A percentile compares a stretch with the other conserved stretches of the same genome.
Conservation (phyloP, 2,329 filamentous ascomycete species). For the Macrophomina tecta region DNA sequence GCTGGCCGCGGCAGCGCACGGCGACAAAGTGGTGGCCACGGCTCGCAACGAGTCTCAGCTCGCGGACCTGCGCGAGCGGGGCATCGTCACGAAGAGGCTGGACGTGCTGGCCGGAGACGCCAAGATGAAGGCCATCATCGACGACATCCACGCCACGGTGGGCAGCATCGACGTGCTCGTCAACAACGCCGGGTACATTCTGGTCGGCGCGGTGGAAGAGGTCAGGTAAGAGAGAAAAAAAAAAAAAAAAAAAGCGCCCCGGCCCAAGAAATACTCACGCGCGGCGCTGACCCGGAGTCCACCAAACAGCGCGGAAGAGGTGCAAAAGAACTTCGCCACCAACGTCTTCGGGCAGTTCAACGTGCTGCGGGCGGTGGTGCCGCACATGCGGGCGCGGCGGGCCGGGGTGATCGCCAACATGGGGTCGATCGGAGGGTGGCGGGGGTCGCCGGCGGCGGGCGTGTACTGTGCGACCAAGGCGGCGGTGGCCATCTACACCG, state of each 20-base stretch:
- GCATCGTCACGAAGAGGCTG: conserved; percentile 67
- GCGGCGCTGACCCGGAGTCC: too few species aligned
- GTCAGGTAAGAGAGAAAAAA: background rate
- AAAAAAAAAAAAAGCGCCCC: too few species aligned
- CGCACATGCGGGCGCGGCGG: conserved; percentile 77
- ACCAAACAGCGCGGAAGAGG: conserved; percentile 67
- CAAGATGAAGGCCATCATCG: conserved; percentile 78
- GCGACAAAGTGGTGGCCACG: conserved; percentile 89
- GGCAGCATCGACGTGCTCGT: conserved; percentile 91
- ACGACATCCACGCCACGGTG: conserved; percentile 74
- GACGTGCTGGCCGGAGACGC: conserved; percentile 69
- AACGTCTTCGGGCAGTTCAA: conserved; percentile 95
- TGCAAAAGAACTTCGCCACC: conserved; percentile 82
- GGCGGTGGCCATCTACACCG: conserved; percentile 83
- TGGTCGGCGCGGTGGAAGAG: background rate
- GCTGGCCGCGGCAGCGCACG: conserved; percentile 76
- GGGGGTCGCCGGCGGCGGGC: conserved; percentile 80
- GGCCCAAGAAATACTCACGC: too few species aligned
- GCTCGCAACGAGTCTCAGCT: conserved; percentile 59
- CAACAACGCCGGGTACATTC: conserved; percentile 79
- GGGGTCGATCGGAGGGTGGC: conserved; percentile 87
- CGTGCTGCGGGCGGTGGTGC: conserved; percentile 92
- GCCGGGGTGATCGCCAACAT: conserved; percentile 94
- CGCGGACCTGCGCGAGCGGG: background rate
- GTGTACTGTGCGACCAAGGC: conserved; percentile 96